Conservation (phyloP, 2,329 filamentous ascomycete species). For the Neonectria coccinea region DNA sequence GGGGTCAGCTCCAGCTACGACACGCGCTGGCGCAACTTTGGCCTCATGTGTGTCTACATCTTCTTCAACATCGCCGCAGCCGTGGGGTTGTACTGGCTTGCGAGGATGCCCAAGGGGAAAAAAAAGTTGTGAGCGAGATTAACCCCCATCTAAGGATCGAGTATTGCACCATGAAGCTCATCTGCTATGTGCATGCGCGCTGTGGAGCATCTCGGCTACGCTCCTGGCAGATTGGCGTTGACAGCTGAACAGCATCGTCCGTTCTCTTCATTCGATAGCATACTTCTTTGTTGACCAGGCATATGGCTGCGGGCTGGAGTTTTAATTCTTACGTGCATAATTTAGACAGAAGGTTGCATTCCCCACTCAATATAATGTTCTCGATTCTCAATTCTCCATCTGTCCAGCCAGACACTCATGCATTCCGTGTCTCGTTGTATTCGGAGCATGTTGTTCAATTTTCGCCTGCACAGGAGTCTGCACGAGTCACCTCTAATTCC, state of each 20-base stretch:
- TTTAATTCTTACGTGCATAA: background rate
- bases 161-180: background rate
- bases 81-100: conserved; percentile 66
- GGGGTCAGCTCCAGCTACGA: conserved; percentile 63
- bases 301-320: background rate
- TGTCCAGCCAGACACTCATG: background rate
- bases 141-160: background rate
- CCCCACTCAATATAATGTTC: background rate
- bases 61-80: conserved; percentile 67
- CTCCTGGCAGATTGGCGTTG: conserved; percentile 1
- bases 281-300: background rate
- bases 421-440: background rate
- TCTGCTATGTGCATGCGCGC: background rate
- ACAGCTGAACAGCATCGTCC: background rate
- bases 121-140: conserved; percentile 9
- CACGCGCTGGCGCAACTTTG: conserved; percentile 76
- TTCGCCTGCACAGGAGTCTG: too few relatives aligned
- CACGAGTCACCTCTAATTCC: too few relatives aligned
- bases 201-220: background rate
- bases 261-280: background rate
- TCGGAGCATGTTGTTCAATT: background rate
- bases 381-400: background rate
- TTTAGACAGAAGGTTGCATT: background rate
- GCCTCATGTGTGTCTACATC: conserved; percentile 69
- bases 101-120: conserved; percentile 55